Evolutionary conservation across 495 filamentous ascomycete species (phyloP).

Genomic region (Aspergillus leporis): DNA sequence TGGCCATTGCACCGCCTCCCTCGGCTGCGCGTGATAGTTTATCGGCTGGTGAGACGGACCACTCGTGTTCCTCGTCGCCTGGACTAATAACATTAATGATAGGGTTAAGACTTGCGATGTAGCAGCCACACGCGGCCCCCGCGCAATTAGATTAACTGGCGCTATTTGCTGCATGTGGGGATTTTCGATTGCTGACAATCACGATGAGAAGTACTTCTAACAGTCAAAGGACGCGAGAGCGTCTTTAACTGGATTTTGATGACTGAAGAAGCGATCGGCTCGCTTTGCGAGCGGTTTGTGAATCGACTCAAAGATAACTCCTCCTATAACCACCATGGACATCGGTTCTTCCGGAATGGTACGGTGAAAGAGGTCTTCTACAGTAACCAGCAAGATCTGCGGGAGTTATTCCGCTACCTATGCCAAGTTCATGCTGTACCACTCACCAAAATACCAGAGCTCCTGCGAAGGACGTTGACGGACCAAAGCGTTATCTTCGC

Average conservation of each 20-base stretch:
- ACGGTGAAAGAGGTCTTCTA: background rate
- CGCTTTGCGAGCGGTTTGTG: constrained; percentile 6
- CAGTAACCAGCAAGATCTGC: constrained; percentile 1
- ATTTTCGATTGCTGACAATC: background rate
- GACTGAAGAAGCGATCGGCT: background rate
- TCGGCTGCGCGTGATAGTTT: background rate
- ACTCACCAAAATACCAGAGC: no score
- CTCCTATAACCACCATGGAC: background rate
- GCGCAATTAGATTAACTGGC: background rate
- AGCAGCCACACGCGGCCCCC: background rate
- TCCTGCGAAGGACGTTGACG: background rate
- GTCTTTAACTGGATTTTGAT: constrained; percentile 19
- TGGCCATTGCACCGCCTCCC: background rate
- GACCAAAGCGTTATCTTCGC: constrained; percentile 14
- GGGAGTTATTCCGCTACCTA: background rate
- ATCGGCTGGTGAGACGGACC: background rate
- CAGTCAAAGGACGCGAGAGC: background rate
- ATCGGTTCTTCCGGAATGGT: constrained; percentile 2
- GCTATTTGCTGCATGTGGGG: background rate
- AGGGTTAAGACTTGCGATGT: background rate
- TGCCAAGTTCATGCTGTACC: background rate
- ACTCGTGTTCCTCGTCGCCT: background rate
- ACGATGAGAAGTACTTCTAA: background rate
- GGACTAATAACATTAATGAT: background rate
- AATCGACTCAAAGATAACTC: background rate